Conservation (phyloP, 2,329 filamentous ascomycete genomes). For the Microascus cirrosus region DNA sequence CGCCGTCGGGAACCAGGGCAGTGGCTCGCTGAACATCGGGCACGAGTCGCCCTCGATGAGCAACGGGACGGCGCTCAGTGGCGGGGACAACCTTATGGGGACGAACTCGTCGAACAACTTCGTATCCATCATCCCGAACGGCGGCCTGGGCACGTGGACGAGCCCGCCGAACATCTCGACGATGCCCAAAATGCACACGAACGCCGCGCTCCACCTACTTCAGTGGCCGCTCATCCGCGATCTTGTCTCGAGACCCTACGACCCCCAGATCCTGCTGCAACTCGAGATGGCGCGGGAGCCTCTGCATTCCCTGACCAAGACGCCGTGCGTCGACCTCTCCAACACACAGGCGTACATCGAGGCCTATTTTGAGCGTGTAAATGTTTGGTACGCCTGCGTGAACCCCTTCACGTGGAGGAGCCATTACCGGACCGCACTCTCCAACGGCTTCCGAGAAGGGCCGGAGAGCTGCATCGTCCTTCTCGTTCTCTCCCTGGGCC, state of each 20-base stretch:
- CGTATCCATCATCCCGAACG: conserved; percentile 45
- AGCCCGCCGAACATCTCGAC: conserved; percentile 62
- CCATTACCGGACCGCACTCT: conserved; percentile 64
- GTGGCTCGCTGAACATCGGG: background rate
- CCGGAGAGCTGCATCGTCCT: conserved; percentile 75
- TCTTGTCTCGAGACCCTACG: conserved; percentile 64
- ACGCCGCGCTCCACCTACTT: conserved; percentile 64
- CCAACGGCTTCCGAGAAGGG: conserved; percentile 65
- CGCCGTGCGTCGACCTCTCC: conserved; percentile 57
- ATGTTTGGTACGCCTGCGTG: conserved; percentile 78
- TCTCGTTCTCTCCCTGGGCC: conserved; percentile 65
- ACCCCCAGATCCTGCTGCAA: conserved; percentile 71
- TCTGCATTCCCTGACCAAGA: conserved; percentile 55
- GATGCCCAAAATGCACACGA: conserved; percentile 78
- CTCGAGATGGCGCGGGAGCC: conserved; percentile 71
- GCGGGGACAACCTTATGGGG: conserved; percentile 40
- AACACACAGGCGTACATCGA: conserved; percentile 67
- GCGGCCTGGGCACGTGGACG: conserved; percentile 63
- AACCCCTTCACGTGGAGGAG: conserved; percentile 71
- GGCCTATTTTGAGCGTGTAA: conserved; percentile 71
- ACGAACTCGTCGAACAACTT: conserved; percentile 31
- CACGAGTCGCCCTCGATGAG: conserved; percentile 51
- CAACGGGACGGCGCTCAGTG: conserved; percentile 49
- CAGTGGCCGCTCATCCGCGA: conserved; percentile 75
- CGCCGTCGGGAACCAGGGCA: conserved; percentile 35